Evolutionary conservation across 2,329 filamentous ascomycete genomes (phyloP), one percentile per base, ranked within the genome.

Genomic region (Pestalotiopsis sp.): DNA sequence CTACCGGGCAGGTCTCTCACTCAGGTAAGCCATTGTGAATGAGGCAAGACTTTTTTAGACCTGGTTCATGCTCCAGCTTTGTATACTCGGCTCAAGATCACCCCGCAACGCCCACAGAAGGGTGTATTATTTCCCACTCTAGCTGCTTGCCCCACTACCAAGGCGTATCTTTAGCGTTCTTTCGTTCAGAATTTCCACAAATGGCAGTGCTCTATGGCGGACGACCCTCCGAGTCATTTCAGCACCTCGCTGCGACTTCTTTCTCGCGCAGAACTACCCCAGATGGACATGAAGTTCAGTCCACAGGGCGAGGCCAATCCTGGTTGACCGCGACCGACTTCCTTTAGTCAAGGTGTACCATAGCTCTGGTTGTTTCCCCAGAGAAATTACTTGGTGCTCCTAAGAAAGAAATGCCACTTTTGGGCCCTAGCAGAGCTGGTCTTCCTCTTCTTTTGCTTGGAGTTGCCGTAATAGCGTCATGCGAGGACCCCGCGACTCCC

Each of bases 121-220:
- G 5, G 45, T 45, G 45, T n/a, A 52, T 52, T 17, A 52, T 31
- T 31, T 31, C 27, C 17, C 45, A 52, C 17, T 11, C 45, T 7
- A n/a, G 20, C 20, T 9, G 17, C 20, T 52, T 6, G 23, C 57
- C 57, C 57, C 57, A 31, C 57, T 36, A 27, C 27, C 25, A 62
- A 27, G 17, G 13, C 36, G 14, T n/a, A 13, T 20, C 45, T 13
- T 27, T 59, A 62, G 20, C 61, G n/a, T 13, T 9, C 25, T 38
- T 71, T 66, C 68, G 68, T 58, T 14, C 61, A 69, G 66, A 68
- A 69, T 69, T 69, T 59, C 68, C 68, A 66, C 59, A 69, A 69
- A 68, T 66, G 52, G 68, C 61, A 45, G 66, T 49, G 59, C 41
- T 56, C 41, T 57, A 63, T 38, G 25, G 25, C 14, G 11, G 25